Base-by-base conservation (phyloP, 306 rosid species). In the Cucumis cinereus region DNA sequence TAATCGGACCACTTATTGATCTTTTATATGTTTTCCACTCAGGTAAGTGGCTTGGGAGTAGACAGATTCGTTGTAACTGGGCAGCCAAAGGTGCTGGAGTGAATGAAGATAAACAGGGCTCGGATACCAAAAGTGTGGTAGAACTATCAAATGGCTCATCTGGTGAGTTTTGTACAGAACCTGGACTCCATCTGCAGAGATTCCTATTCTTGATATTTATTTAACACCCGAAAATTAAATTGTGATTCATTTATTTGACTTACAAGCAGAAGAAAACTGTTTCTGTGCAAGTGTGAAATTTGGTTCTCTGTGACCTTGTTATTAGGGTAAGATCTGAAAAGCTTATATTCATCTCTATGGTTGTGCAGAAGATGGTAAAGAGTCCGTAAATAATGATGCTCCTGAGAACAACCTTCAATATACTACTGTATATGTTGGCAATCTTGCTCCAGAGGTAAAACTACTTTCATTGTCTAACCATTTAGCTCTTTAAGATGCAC, bases 1-100 rank as follows among this genome's bases (percentile, higher is more conserved):
- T 20, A 64, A 64, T 64, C 50, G n/a, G 28, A 36, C 50, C 26
- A 36, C 43, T 8, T 26, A 23, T 47, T 77, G 57, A 73, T 26
- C 24, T 15, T 55, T 49, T 55, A 28, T 28, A 17, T 33, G 17
- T 70, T 79, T 60, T 24, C 19, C 22, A 47, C 56, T 17, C 80
- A 94, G 98, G 97, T 54, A 94, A 94, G 82, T 94, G 98, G 98
- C 97, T 94, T 61, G 97, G 96, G 76, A 94, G 97, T 76, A 89
- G 97, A 74, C 98, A 91, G 82, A 94, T 91, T 74, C 96, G 96
- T 38, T 94, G 97, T 78, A 94, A 94, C 83, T 94, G 98, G 98
- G 98, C 98, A 64, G 86, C 95, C 47, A 94, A 94, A 86, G 98
- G 97, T 78, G 97, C 98, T 74, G 89, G 77, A n/a, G 64, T 87